These are phyloP conservation scores for Thielaviopsis musarum DNA, from an alignment of 2,329 filamentous ascomycete genomes.

Conservation along the genomic window DNA sequence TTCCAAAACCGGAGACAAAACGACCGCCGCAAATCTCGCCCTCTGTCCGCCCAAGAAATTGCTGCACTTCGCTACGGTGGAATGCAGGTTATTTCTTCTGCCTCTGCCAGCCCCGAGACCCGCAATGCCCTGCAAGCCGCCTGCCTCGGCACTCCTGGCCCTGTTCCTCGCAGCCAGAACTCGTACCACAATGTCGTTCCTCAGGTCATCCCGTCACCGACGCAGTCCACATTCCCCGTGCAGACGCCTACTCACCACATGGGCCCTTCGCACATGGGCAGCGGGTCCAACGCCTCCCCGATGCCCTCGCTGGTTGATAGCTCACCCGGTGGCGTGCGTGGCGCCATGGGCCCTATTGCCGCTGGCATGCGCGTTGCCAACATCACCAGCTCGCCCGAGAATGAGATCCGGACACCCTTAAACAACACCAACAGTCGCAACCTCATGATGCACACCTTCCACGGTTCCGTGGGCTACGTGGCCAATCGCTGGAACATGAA, in stretches of 20 bases:
- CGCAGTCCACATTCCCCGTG: conserved; percentile 10
- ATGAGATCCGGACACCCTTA: conserved; percentile 11
- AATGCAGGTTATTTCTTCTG: conserved; percentile 34
- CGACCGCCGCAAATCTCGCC: conserved; percentile 74
- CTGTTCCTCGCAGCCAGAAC: conserved; percentile 18
- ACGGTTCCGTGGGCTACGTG: conserved; percentile 31
- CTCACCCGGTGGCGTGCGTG: conserved; percentile 5
- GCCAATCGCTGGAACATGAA: conserved; percentile 38
- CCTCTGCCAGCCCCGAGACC: conserved; percentile 16
- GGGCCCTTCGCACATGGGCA: conserved; percentile 15
- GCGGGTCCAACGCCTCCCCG: conserved; percentile 1
- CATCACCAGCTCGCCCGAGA: conserved; percentile 9
- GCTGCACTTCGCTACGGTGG: conserved; percentile 40
- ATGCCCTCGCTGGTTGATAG: conserved; percentile 11
- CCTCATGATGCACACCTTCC: conserved; percentile 16
- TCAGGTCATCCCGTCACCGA: conserved; percentile 3
- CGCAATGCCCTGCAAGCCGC: conserved; percentile 16
- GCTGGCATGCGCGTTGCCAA: not conserved
- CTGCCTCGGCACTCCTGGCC: conserved; percentile 10
- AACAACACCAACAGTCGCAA: conserved; percentile 2
- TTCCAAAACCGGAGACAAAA: conserved; percentile 93
- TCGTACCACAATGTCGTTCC: not conserved
- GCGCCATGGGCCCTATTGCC: not conserved
- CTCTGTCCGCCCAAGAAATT: conserved; percentile 62
- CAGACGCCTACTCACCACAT: conserved; percentile 17